Base-by-base conservation (phyloP, 441 rosid genomes). In the Adansonia gregorii region DNA sequence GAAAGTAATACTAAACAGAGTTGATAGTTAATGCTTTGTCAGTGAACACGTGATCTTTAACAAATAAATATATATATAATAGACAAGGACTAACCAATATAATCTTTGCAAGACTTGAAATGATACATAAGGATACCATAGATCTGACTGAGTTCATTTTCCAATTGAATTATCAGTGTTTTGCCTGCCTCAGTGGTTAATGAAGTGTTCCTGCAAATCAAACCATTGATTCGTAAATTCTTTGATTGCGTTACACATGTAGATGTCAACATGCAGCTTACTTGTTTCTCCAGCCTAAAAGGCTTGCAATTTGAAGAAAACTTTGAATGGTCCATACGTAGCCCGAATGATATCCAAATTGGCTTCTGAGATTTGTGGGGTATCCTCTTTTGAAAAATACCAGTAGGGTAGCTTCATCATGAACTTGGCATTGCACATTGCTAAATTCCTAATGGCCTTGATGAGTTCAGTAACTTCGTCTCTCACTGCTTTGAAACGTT, bases 311-410 rank as follows among this genome's bases (percentile, higher is more conserved):
- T 67, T 80, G 83, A 0, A 83, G 83, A 8, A 82, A 67, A 60
- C 88, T 80, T 1, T 85, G 76, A 17, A 87, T 83, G 48, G 84
- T 80, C 90, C 88, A 87, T 83, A 83, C 4, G 79, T 79, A 24
- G 88, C 83, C 4, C 72, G 79, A 6, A 84, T 85, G 39, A 87
- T 75, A 27, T 79, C 73, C 22, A 82, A 67, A 60, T 77, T 15
- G 77, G 86, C 83, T 6, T 19, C 52, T 0, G 82, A 69, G 68
- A 82, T 72, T n/a, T 79, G 78, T 11, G 81, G 73, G 12, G 3
- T 8, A 2, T 81, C 83, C 6, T 45, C 8, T 20, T 67, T 7
- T 24, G 82, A 68, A 41, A 83, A 83, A 79, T 79, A 77, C 59
- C 70, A 78, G 14, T 77, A 3, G 2, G 82, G 82, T 2, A 79